phyloP scores from a whole-genome alignment of 441 rosid genomes.

The Croton laevigatus region DNA sequence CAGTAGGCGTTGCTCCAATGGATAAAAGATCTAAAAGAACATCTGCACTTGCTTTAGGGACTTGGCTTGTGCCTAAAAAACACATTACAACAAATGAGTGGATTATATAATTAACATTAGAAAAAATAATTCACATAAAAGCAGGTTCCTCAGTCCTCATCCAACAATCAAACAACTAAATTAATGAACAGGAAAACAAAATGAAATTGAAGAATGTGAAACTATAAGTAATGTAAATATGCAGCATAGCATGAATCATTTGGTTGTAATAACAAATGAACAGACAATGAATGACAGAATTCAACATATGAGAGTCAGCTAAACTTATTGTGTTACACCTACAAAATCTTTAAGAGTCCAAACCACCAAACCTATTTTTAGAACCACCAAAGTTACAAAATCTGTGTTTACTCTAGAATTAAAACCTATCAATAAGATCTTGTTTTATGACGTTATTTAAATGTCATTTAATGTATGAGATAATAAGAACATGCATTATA shows the following conservation, averaged over 20 bases:
- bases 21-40: constrained; percentile 85
- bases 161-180: constrained; percentile 2
- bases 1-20: constrained; percentile 62
- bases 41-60: constrained; percentile 74
- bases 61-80: constrained; percentile 51
- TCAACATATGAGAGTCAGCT: neutral
- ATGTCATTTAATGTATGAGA: neutral
- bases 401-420: neutral
- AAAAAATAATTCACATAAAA: neutral
- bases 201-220: neutral
- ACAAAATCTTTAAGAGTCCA: neutral
- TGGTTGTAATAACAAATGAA: neutral
- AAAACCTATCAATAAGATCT: neutral
- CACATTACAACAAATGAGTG: constrained; percentile 2
- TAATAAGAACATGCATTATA: neutral
- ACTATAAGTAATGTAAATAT: too few species aligned
- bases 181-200: neutral
- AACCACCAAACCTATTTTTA: neutral
- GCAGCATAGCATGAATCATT: neutral
- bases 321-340: neutral
- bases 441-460: neutral
- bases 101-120: neutral
- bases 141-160: constrained; percentile 14
- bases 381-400: neutral
- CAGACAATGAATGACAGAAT: neutral